phyloP scores from a whole-genome alignment of 2,329 filamentous ascomycete species.

The Cladophialophora carrionii region DNA sequence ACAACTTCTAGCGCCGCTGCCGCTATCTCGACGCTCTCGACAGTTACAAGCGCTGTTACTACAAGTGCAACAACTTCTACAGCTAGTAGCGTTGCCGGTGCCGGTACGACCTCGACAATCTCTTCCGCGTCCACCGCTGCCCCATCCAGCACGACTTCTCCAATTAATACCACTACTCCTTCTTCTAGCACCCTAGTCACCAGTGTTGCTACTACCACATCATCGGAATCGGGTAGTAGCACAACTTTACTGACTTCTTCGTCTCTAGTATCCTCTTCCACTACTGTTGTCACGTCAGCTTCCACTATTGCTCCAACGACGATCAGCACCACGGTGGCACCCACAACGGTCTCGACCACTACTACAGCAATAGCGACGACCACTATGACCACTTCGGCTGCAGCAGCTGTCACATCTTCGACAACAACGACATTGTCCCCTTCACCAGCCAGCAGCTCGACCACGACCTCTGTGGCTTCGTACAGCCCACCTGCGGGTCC shows the following conservation, averaged over 20 bases:
- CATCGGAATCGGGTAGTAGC: constrained; percentile 1
- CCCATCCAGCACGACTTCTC: constrained; percentile 10
- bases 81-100: background rate
- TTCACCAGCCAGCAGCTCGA: constrained; percentile 14
- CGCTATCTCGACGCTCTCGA: background rate
- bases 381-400: background rate
- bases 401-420: no score
- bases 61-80: background rate
- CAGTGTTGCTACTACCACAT: background rate
- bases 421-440: constrained; percentile 11
- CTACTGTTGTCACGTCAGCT: background rate
- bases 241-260: constrained; percentile 5
- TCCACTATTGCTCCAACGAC: background rate
- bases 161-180: constrained; percentile 18
- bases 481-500: constrained; percentile 13
- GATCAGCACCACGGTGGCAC: constrained; percentile 17
- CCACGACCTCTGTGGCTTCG: constrained; percentile 26
- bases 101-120: background rate
- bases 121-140: background rate
- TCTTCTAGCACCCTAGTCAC: constrained; percentile 12
- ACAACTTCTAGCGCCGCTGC: background rate
- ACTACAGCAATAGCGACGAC: background rate
- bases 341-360: constrained; percentile 4
- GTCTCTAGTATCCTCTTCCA: background rate
- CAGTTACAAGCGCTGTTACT: background rate